Evolutionary conservation across 2,329 filamentous ascomycete genomes (phyloP).

Genomic region (Cryphonectria carpinicola): DNA sequence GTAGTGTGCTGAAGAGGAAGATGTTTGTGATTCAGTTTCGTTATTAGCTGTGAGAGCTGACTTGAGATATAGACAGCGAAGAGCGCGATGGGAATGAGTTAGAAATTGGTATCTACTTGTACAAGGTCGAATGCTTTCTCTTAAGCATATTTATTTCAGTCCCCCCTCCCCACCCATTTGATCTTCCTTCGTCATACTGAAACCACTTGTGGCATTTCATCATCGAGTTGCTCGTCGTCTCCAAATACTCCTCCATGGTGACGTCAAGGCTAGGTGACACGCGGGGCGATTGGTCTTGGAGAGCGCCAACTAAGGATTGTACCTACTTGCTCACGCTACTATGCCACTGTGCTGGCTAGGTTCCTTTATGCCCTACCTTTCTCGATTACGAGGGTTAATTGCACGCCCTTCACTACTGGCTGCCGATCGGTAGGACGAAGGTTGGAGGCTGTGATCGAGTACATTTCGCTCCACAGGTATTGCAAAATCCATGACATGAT

Average conservation of each 20-base stretch:
- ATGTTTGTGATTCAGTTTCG: background rate
- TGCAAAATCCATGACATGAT: background rate
- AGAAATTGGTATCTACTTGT: background rate
- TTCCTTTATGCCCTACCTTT: background rate
- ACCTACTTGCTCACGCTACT: background rate
- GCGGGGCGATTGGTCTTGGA: background rate
- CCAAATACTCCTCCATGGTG: background rate
- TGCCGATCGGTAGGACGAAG: background rate
- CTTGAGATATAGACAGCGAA: background rate
- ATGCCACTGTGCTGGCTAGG: background rate
- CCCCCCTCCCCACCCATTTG: too few species aligned
- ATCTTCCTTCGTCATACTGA: conserved; percentile 8
- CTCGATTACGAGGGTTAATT: background rate
- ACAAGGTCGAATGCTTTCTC: too few species aligned
- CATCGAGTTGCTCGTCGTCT: conserved; percentile 17
- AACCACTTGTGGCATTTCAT: conserved; percentile 10
- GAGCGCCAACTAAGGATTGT: background rate
- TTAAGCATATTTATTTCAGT: background rate
- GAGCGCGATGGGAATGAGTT: background rate
- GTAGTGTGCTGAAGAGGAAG: background rate
- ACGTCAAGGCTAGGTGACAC: conserved; percentile 17
- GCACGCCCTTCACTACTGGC: background rate
- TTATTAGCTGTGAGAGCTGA: background rate
- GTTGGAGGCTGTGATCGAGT: background rate
- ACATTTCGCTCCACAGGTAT: background rate